phyloP scores from a whole-genome alignment of 768 basidiomycete species.

The Strobilomyces confusus region DNA sequence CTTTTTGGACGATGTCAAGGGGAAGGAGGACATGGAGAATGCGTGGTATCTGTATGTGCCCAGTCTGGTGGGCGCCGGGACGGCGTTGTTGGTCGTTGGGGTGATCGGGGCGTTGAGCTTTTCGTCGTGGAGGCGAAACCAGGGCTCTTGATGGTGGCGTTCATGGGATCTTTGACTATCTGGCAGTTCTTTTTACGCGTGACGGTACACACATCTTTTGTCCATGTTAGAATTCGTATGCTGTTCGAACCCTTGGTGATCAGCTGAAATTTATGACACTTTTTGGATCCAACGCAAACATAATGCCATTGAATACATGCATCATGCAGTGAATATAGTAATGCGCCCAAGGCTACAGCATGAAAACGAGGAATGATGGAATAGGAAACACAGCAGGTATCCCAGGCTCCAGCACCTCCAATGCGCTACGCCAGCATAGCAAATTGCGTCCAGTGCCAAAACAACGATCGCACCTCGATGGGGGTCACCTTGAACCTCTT shows the following conservation, averaged over 20 bases:
- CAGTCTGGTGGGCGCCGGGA: constrained; percentile 79
- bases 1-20: constrained; percentile 41
- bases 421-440: not conserved
- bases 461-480: too few species aligned
- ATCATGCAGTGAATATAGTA: too few species aligned
- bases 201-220: constrained; percentile 16
- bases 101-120: constrained; percentile 77
- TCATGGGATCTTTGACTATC: not conserved
- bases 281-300: too few species aligned
- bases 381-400: too few species aligned
- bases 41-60: constrained; percentile 81
- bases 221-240: constrained; percentile 11
- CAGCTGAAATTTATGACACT: too few species aligned
- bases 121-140: constrained; percentile 63
- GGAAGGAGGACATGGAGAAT: constrained; percentile 56
- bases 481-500: too few species aligned
- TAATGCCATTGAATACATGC: too few species aligned
- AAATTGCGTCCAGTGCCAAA: not conserved
- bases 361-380: too few species aligned
- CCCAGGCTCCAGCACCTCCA: not conserved
- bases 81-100: constrained; percentile 73
- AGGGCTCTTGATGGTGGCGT: constrained; percentile 45
- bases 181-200: constrained; percentile 6
- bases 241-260: not conserved
- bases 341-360: too few species aligned